phyloP scores from a whole-genome alignment of 176 grass and related monocot genomes.

The Pharus latifolius region DNA sequence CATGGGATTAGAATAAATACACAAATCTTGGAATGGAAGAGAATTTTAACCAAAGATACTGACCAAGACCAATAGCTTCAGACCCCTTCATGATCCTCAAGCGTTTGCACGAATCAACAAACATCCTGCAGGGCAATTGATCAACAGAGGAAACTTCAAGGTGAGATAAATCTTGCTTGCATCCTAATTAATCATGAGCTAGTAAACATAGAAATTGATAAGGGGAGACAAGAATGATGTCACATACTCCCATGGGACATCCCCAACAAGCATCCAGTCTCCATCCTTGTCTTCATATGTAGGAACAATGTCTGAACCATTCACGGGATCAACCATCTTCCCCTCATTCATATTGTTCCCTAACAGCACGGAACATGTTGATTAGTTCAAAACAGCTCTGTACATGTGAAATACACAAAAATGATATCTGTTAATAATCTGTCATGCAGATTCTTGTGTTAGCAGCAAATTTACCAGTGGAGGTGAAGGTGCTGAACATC shows the following conservation, averaged over 20 bases:
- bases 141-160: slow-evolving; percentile 10
- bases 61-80: slow-evolving; percentile 92
- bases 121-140: slow-evolving; percentile 65
- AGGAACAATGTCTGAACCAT: slow-evolving; percentile 67
- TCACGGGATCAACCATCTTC: slow-evolving; percentile 53
- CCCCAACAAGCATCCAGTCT: slow-evolving; percentile 95
- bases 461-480: slow-evolving; percentile 29
- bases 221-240: neutral
- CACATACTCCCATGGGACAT: slow-evolving; percentile 94
- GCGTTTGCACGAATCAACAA: slow-evolving; percentile 95
- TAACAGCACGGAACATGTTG: slow-evolving; percentile 6
- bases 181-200: neutral
- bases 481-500: slow-evolving; percentile 82
- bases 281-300: slow-evolving; percentile 97
- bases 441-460: neutral
- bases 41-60: slow-evolving; percentile 28
- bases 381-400: neutral
- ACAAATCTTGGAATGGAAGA: slow-evolving; percentile 22
- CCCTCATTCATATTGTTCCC: slow-evolving; percentile 48
- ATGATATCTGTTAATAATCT: neutral
- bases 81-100: slow-evolving; percentile 98
- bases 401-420: neutral
- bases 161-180: neutral
- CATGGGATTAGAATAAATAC: neutral
- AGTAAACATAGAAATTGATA: neutral